phyloP scores from a whole-genome alignment of 495 filamentous ascomycete species.

The Aspergillus indologenus region DNA sequence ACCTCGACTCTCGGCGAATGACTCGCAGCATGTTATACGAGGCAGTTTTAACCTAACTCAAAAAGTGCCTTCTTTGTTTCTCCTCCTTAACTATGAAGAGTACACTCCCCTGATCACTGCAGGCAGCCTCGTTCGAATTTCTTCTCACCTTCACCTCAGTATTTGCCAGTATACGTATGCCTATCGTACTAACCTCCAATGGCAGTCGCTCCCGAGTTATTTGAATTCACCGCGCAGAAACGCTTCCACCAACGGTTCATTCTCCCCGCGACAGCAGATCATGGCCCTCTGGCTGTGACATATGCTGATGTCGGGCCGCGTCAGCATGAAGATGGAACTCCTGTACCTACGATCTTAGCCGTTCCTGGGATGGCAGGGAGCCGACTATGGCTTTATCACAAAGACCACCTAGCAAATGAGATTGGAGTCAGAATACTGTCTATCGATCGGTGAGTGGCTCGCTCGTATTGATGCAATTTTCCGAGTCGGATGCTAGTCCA shows the following conservation, averaged over 20 bases:
- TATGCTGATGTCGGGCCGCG: constrained; percentile 1
- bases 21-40: too few relatives aligned
- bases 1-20: too few relatives aligned
- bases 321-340: neutral
- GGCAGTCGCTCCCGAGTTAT: neutral
- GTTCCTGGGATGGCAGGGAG: neutral
- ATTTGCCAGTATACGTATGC: neutral
- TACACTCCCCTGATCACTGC: too few relatives aligned
- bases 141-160: too few relatives aligned
- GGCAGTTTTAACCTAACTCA: too few relatives aligned
- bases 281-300: neutral
- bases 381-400: neutral
- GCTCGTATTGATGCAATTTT: neutral
- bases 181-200: neutral
- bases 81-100: too few relatives aligned
- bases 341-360: neutral
- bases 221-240: neutral
- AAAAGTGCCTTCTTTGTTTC: too few relatives aligned
- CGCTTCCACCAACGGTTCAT: constrained; percentile 1
- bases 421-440: neutral
- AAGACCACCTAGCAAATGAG: neutral
- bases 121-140: too few relatives aligned
- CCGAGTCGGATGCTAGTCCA: too few relatives aligned
- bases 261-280: neutral
- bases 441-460: neutral